These are phyloP conservation scores for Lichtheimia corymbifera DNA, from an alignment of 371 early-diverging fungal species.

Conservation along the genomic window DNA sequence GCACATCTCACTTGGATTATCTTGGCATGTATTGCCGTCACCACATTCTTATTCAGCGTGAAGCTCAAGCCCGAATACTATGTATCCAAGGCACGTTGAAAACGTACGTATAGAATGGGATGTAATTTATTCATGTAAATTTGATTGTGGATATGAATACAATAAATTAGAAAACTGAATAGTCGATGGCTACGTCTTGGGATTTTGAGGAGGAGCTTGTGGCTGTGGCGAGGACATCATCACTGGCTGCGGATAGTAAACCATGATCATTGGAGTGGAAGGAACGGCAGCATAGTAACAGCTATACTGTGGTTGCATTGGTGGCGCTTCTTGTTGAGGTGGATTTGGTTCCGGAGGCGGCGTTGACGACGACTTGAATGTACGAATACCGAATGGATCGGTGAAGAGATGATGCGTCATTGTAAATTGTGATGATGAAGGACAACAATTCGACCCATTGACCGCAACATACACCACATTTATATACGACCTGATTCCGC, in stretches of 20 bases:
- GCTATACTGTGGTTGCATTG: background rate
- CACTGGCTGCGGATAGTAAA: background rate
- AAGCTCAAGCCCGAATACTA: slow-evolving; percentile 16
- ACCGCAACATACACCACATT: no score
- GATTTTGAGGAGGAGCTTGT: background rate
- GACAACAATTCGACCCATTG: no score
- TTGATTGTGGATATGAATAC: background rate
- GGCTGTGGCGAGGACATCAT: background rate
- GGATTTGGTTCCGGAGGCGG: background rate
- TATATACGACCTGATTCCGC: no score
- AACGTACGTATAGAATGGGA: no score
- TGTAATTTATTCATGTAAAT: slow-evolving; percentile 1
- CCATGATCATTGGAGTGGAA: background rate
- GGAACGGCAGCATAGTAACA: background rate
- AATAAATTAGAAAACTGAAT: background rate
- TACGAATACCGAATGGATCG: slow-evolving; percentile 4
- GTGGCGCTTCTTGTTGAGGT: background rate
- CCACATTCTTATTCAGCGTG: slow-evolving; percentile 26
- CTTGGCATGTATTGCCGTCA: slow-evolving; percentile 17
- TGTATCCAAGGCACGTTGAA: slow-evolving; percentile 1
- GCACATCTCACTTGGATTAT: slow-evolving; percentile 29
- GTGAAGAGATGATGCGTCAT: slow-evolving; percentile 3
- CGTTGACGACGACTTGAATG: background rate
- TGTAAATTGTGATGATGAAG: background rate
- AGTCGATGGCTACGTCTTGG: background rate